Base-by-base conservation (phyloP, 2,329 filamentous ascomycete genomes). In the Davidsoniella eucalypti region DNA sequence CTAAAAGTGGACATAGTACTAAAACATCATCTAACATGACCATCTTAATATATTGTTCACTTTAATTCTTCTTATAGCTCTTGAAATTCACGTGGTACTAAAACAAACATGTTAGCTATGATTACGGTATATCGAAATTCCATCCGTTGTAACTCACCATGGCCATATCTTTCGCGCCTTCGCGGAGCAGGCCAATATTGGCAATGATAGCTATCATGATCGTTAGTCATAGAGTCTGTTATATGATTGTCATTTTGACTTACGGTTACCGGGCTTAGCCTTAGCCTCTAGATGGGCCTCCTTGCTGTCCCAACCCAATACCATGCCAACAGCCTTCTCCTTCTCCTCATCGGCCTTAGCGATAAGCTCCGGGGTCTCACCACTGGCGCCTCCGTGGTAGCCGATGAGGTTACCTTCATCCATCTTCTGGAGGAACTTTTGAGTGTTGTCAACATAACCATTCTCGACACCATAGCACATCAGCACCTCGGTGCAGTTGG, bases 251-350 rank as follows among this genome's bases (percentile, higher is more conserved):
- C 16, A 38, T 12, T 10, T 43, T 25, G 9, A 55, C 56, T 54
- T 43, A 57, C 57, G 53, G 23, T 53, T 53, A 46, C 57, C 57
- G 9, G 57, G 48, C 41, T 54, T 52, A n/a, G 56, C 55, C 50
- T 57, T 57, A 45, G 56, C 57, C 8, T 50, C 58, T 29, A 64
- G 39, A 55, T 67, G 65, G 17, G 61, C 65, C 38, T 64, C 63
- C 54, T 59, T 64, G 53, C 60, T 64, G 16, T 67, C 64, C 65
- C 65, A 67, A 4, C 65, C 65, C 37, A 67, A 52, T 21, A 67
- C 52, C 52, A 65, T 55, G 49, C 61, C 56, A 12, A 59, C 62
- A 10, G 62, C 60, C 29, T 57, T 57, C 2, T 59, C 62, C 44
- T 59, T 55, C 14, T 57, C 56, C 26, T 58, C 57, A 2, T 58